A percentile compares a stretch with the other conserved stretches of the same genome.
These are phyloP conservation scores for slime mould (Dictyostelium discoideum) DNA, from an alignment of 78 protist species.

Conservation along the genomic window DNA sequence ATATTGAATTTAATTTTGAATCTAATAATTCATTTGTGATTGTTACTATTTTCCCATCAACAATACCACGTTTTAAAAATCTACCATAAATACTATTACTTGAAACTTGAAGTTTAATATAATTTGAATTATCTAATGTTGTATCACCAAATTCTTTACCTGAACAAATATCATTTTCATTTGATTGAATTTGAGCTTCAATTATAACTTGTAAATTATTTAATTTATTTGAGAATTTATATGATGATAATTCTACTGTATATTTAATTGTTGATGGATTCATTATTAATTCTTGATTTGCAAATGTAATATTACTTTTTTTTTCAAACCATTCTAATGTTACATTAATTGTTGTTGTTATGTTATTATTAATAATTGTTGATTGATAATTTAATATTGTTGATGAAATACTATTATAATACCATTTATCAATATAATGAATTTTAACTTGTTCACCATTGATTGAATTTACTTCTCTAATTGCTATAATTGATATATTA, in stretches of 20 bases:
- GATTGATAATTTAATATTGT: background rate
- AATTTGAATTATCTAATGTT: background rate
- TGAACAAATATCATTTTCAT: background rate
- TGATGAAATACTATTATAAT: background rate
- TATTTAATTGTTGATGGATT: slow-evolving; percentile 16
- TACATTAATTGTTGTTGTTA: background rate
- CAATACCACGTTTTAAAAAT: background rate
- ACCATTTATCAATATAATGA: background rate
- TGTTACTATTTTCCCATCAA: background rate
- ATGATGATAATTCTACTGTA: background rate
- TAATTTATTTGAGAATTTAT: background rate
- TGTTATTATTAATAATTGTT: background rate
- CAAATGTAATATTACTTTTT: background rate
- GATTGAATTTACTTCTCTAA: background rate
- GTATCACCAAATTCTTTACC: background rate
- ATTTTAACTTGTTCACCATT: background rate
- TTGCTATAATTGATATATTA: background rate
- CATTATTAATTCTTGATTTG: slow-evolving; percentile 14
- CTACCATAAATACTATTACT: background rate
- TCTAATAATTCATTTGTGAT: background rate
- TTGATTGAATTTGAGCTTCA: background rate
- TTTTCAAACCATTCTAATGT: background rate
- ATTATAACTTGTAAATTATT: background rate
- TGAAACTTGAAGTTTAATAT: slow-evolving; percentile 16
- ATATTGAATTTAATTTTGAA: background rate